Evolutionary conservation across 805 yeast genomes (phyloP).

Genomic region (Candida xiaguanensis): DNA sequence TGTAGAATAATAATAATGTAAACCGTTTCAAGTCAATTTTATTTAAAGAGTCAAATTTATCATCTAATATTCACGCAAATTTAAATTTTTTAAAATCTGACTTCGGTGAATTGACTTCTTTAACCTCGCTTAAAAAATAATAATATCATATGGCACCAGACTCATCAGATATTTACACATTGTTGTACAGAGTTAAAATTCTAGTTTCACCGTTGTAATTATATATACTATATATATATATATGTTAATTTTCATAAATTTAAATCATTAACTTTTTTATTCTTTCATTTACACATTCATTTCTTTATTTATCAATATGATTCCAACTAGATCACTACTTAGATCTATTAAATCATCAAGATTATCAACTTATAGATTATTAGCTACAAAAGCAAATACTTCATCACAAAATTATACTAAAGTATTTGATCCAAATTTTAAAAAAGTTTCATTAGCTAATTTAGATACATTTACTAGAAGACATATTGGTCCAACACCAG

Average conservation of each 20-base stretch:
- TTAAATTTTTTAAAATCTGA: too few relatives aligned
- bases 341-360: conserved; percentile 5
- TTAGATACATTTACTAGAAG: conserved; percentile 87
- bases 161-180: neutral
- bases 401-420: conserved; percentile 49
- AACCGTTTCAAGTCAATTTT: too few relatives aligned
- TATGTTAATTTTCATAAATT: neutral
- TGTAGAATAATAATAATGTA: too few relatives aligned
- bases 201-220: neutral
- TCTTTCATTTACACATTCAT: neutral
- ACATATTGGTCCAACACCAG: conserved; percentile 80
- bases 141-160: conserved; percentile 1
- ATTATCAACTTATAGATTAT: conserved; percentile 5
- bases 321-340: conserved; percentile 6
- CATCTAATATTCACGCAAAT: too few relatives aligned
- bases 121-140: too few relatives aligned
- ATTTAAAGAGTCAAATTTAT: neutral
- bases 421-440: conserved; percentile 42
- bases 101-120: neutral
- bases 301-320: conserved; percentile 4
- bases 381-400: conserved; percentile 30
- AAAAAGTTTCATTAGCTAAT: conserved; percentile 21
- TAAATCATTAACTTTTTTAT: neutral
- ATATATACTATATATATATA: conserved; percentile 1
- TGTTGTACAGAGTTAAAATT: neutral